These are phyloP conservation scores for Taiwanofungus camphoratus DNA, from an alignment of 1,284 basidiomycete species.

Conservation along the genomic window DNA sequence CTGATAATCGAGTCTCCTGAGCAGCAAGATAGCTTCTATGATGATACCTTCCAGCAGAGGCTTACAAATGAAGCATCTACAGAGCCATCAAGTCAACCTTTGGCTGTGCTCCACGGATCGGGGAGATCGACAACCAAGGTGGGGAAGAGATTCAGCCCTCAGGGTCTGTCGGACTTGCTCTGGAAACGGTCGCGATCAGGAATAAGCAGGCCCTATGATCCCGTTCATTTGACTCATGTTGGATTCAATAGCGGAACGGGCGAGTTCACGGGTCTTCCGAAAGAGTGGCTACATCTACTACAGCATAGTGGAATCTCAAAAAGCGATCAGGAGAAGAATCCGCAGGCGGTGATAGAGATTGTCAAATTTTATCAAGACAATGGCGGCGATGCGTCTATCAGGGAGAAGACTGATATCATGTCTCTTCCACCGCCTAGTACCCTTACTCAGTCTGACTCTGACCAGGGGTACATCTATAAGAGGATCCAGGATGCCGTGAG, in stretches of 20 bases:
- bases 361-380: conserved; percentile 97
- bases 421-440: too few relatives aligned
- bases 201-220: conserved; percentile 97
- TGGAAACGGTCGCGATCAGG: conserved; percentile 66
- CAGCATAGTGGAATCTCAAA: conserved; percentile 95
- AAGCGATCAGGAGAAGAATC: conserved; percentile 94
- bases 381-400: conserved; percentile 57
- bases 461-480: conserved; percentile 34
- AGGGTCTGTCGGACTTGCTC: too few relatives aligned
- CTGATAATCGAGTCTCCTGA: too few relatives aligned
- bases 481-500: conserved; percentile 48
- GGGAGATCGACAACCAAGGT: too few relatives aligned
- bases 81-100: too few relatives aligned
- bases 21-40: too few relatives aligned
- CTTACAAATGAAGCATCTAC: too few relatives aligned
- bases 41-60: too few relatives aligned
- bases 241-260: conserved; percentile 98
- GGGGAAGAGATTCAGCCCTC: too few relatives aligned
- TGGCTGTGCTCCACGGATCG: too few relatives aligned
- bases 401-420: too few relatives aligned
- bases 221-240: conserved; percentile 97
- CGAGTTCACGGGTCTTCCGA: conserved; percentile 94
- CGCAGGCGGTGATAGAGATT: conserved; percentile 97
- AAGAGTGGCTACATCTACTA: conserved; percentile 97
- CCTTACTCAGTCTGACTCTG: too few relatives aligned